Evolutionary conservation across 2,329 filamentous ascomycete genomes (phyloP).

Genomic region (Lasiodiplodia citricola): DNA sequence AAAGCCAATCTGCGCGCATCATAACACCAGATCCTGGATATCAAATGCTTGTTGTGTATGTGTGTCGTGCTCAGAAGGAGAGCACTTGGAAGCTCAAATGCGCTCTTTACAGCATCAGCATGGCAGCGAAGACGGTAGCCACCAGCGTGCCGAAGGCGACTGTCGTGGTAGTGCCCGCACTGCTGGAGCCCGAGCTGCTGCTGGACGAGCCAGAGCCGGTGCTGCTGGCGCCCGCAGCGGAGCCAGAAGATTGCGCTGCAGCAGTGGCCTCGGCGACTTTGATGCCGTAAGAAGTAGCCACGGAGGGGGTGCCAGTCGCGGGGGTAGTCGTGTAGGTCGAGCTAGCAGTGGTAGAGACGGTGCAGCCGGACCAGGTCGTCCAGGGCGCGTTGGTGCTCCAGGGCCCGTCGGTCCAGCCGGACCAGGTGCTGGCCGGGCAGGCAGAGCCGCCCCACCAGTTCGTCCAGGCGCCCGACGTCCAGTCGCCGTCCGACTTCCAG

Average conservation of each 20-base stretch:
- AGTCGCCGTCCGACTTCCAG: conserved; percentile 37
- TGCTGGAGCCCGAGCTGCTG: conserved; percentile 11
- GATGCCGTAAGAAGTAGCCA: conserved; percentile 37
- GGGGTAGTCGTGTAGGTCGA: conserved; percentile 39
- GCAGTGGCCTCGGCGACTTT: conserved; percentile 38
- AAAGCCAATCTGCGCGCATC: conserved; percentile 18
- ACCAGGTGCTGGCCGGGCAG: conserved; percentile 42
- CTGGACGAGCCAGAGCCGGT: conserved; percentile 15
- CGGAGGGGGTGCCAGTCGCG: conserved; percentile 31
- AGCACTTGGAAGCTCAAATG: not conserved
- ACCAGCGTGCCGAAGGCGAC: conserved; percentile 20
- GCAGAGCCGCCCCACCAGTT: conserved; percentile 41
- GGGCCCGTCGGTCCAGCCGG: conserved; percentile 43
- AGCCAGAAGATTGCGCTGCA: not conserved
- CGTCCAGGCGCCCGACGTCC: conserved; percentile 39
- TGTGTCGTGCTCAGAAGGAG: not conserved
- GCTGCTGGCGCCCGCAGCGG: conserved; percentile 14
- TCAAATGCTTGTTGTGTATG: conserved; percentile 1
- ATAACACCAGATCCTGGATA: conserved; percentile 21
- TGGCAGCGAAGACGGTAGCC: conserved; percentile 6
- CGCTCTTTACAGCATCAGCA: conserved; percentile 19
- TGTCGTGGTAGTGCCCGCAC: conserved; percentile 14
- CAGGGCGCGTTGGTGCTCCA: conserved; percentile 44
- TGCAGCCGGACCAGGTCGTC: conserved; percentile 43
- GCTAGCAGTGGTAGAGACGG: conserved; percentile 39